Base-by-base conservation (phyloP, 306 rosid species). In the Delonix regia region DNA sequence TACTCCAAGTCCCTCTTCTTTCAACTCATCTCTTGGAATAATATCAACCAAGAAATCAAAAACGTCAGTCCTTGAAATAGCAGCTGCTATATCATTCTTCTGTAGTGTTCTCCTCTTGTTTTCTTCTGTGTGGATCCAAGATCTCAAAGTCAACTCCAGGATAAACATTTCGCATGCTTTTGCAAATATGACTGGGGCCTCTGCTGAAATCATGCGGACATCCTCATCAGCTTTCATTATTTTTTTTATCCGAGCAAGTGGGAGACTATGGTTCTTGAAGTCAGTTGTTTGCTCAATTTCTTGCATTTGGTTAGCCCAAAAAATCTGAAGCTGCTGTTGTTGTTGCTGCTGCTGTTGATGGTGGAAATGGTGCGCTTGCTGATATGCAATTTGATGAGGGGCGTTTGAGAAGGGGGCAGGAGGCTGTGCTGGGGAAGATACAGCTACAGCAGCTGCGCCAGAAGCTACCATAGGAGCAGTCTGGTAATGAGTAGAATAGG, bases 191-290 rank as follows among this genome's bases (percentile, higher is more conserved):
- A 89, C 96, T 0, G 96, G 94, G 52, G 96, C 97, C 83, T 93
- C 96, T 1, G 94, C 90, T 2, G 96, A 90, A 53, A 93, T 89
- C 96, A 90, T 89, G 52, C 93, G 85, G 13, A 92, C 97, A 76
- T 92, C 97, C 88, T 89, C 96, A 79, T 92, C 97, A n/a, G 92
- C 96, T 84, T 87, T 93, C 97, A 93, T 90, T 41, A 93, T 93
- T 71, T 85, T 93, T 76, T 87, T 93, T 18, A 93, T 93, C 42
- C 94, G 86, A 41, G 90, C 91, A 44, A 90, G 89, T 0, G 97
- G 97, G 9, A 93, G 82, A 70, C 85, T 89, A 68, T 87, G 94
- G 66, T 85, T 90, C 85, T 86, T 89, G 70, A 93, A 93, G 87
- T 88, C 94, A 16, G 76, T 28, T 38, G 92, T 85, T 74, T 89